Evolutionary conservation across 163 green algal species (phyloP).

Genomic region (Scenedesmus sp.): DNA sequence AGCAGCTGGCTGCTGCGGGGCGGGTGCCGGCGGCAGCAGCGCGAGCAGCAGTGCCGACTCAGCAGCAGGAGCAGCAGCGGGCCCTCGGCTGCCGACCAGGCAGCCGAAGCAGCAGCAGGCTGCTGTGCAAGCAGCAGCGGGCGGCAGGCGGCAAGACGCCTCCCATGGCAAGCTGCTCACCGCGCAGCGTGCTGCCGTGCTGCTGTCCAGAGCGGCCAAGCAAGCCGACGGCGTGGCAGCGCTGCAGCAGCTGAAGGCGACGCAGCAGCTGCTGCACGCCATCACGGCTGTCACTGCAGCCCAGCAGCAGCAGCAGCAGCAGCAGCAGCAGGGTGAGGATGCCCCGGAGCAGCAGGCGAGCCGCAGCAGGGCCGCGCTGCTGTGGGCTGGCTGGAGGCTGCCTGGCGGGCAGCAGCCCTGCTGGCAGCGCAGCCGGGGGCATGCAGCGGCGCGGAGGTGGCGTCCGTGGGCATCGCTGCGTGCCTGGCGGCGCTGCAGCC

Average conservation of each 20-base stretch:
- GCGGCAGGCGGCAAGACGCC: background rate
- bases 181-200: constrained; percentile 13
- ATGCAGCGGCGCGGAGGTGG: background rate
- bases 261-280: background rate
- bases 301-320: background rate
- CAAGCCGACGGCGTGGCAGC: background rate
- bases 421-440: constrained; percentile 13
- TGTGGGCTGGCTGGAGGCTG: background rate
- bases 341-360: background rate
- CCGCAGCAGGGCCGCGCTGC: constrained; percentile 14
- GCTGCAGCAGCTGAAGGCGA: background rate
- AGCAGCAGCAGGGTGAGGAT: background rate
- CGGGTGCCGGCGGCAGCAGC: too few species aligned
- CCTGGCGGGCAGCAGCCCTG: constrained; percentile 3
- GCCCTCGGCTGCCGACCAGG: background rate
- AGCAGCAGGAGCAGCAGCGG: background rate
- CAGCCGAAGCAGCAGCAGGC: constrained; percentile 10
- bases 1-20: constrained; percentile 24
- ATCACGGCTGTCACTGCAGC: background rate
- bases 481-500: constrained; percentile 4
- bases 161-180: background rate
- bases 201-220: constrained; percentile 29
- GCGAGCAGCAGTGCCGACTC: background rate
- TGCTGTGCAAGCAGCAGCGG: background rate
- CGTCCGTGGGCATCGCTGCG: background rate